These are phyloP conservation scores for Medicago arabica DNA, from an alignment of 306 rosid species.

Conservation along the genomic window DNA sequence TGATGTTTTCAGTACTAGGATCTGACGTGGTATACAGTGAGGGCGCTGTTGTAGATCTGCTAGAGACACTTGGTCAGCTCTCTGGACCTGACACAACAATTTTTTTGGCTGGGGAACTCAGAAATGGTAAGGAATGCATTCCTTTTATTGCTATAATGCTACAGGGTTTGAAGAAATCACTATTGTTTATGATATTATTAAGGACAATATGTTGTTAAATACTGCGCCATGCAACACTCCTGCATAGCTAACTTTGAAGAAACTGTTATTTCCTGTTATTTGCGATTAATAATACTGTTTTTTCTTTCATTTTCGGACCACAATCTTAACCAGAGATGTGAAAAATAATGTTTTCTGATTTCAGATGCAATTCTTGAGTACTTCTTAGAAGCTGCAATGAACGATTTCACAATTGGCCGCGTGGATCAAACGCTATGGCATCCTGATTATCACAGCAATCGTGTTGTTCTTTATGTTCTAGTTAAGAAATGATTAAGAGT, in stretches of 20 bases:
- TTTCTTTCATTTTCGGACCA: neutral
- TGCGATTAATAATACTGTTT: neutral
- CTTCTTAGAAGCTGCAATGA: slow-evolving; percentile 75
- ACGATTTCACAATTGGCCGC: slow-evolving; percentile 71
- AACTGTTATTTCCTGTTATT: neutral
- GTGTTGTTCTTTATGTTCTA: slow-evolving; percentile 74
- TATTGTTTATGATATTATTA: neutral
- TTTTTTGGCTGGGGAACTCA: slow-evolving; percentile 78
- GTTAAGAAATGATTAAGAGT: slow-evolving; percentile 56
- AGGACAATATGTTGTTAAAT: neutral
- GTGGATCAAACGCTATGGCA: slow-evolving; percentile 80
- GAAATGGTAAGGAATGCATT: slow-evolving; percentile 60
- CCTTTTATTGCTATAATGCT: neutral
- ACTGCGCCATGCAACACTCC: neutral
- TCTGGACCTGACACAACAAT: slow-evolving; percentile 76
- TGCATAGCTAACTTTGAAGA: neutral
- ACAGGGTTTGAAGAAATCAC: neutral
- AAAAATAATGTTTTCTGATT: slow-evolving; percentile 31
- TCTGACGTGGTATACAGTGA: slow-evolving; percentile 89
- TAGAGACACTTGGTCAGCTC: slow-evolving; percentile 69
- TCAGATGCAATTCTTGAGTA: slow-evolving; percentile 87
- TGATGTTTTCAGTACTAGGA: slow-evolving; percentile 64
- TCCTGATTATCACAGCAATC: slow-evolving; percentile 75
- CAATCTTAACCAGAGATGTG: slow-evolving; percentile 24
- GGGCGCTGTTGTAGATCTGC: slow-evolving; percentile 71